phyloP scores from a whole-genome alignment of 176 grass and related monocot species.

The Guadua angustifolia region DNA sequence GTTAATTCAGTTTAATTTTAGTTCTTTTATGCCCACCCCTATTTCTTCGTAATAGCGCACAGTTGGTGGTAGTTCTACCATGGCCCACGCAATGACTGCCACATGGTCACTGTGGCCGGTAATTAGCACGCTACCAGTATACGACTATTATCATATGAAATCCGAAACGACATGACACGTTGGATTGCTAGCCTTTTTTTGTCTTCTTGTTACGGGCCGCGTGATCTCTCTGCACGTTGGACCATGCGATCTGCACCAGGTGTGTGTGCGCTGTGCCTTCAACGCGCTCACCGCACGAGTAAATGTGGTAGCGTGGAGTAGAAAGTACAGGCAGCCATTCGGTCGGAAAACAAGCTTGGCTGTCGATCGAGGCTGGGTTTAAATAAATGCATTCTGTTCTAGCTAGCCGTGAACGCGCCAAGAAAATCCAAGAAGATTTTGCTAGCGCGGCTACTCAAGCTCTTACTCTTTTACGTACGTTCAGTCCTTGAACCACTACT shows the following conservation, averaged over 20 bases:
- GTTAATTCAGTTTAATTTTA: no score
- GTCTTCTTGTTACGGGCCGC: neutral
- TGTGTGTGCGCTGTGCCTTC: slow-evolving; percentile 18
- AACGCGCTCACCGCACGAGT: slow-evolving; percentile 36
- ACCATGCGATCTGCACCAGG: slow-evolving; percentile 26
- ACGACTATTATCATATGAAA: neutral
- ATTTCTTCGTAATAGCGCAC: neutral
- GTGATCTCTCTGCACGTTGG: slow-evolving; percentile 5
- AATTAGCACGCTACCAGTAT: neutral
- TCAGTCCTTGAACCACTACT: no score
- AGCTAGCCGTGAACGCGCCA: no score
- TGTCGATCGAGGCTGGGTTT: neutral
- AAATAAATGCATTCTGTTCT: no score
- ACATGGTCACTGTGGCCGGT: neutral
- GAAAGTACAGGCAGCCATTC: neutral
- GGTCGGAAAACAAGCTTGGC: slow-evolving; percentile 14
- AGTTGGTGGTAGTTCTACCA: neutral
- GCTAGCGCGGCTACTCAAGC: no score
- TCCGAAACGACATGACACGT: neutral
- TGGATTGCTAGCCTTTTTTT: neutral
- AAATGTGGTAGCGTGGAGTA: neutral
- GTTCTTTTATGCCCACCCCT: no score
- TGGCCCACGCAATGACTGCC: neutral
- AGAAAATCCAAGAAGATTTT: no score
- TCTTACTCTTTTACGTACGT: no score